Conservation (phyloP, 1,139 yeast genomes). For the Geotrichum candidum region DNA sequence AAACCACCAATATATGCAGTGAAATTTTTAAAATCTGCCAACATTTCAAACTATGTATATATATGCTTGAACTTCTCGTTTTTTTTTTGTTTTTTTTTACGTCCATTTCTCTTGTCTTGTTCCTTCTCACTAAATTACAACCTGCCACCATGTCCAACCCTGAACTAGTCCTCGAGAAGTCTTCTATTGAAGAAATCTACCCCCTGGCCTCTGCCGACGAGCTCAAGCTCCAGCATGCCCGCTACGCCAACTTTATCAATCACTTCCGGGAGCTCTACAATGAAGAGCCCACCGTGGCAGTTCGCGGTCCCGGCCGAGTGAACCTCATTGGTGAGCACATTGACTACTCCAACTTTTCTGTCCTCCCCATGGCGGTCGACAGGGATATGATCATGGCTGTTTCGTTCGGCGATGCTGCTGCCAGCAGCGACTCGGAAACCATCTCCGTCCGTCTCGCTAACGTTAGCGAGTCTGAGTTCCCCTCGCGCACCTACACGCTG, state of each 20-base stretch:
- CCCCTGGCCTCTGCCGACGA: constrained; percentile 11
- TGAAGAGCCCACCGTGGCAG: constrained; percentile 40
- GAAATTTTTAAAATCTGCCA: neutral
- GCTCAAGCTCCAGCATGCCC: constrained; percentile 6
- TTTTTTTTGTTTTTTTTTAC: neutral
- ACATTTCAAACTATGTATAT: neutral
- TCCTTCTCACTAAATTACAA: neutral
- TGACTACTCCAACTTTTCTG: constrained; percentile 63
- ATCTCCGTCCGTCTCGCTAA: constrained; percentile 38
- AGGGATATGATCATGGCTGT: constrained; percentile 59
- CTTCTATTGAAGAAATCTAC: constrained; percentile 7
- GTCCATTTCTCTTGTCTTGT: neutral
- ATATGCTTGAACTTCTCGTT: neutral
- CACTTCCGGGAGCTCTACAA: constrained; percentile 1
- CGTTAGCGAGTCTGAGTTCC: constrained; percentile 37
- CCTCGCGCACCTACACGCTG: constrained; percentile 39
- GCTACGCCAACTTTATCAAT: constrained; percentile 6
- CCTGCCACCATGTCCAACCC: neutral
- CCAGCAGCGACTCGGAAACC: constrained; percentile 9
- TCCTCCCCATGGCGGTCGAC: constrained; percentile 72
- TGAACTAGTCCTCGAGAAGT: constrained; percentile 9
- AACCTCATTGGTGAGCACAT: constrained; percentile 72
- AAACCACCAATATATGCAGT: neutral
- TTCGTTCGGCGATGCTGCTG: constrained; percentile 16
- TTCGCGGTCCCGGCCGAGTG: constrained; percentile 71